phyloP scores from a whole-genome alignment of 1,284 basidiomycete genomes.

The Cutaneotrichosporon cyanovorans region DNA sequence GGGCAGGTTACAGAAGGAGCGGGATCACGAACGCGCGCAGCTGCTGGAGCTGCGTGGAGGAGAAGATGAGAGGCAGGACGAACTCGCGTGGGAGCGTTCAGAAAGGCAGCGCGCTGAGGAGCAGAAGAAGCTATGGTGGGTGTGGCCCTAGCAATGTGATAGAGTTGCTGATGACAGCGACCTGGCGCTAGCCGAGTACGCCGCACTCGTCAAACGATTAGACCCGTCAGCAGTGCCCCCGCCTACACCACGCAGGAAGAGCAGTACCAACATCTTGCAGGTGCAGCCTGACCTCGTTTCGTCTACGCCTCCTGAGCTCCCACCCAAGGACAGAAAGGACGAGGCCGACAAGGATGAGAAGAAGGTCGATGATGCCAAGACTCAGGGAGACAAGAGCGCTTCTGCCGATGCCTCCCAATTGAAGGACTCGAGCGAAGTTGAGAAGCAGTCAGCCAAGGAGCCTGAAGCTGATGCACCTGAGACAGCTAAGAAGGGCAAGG shows the following conservation, averaged over 20 bases:
- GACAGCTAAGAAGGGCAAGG: background rate
- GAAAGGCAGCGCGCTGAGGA: constrained; percentile 39
- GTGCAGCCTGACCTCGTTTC: constrained; percentile 8
- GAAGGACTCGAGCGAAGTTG: too few relatives aligned
- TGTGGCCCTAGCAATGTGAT: constrained; percentile 3
- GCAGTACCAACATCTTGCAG: constrained; percentile 18
- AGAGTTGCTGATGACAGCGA: constrained; percentile 22
- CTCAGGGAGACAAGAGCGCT: background rate
- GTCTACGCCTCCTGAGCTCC: background rate
- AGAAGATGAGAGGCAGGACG: constrained; percentile 61
- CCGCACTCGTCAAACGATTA: constrained; percentile 31
- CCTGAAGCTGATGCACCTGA: background rate
- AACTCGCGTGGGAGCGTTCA: constrained; percentile 35
- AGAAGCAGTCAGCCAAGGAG: background rate
- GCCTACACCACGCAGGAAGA: constrained; percentile 16
- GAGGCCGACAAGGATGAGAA: constrained; percentile 2
- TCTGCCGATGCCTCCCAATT: too few relatives aligned
- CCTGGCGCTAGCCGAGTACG: constrained; percentile 40
- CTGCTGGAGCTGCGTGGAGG: constrained; percentile 31
- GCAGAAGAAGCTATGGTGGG: constrained; percentile 42
- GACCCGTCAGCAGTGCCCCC: constrained; percentile 37
- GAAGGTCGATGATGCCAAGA: background rate
- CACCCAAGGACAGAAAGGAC: background rate
- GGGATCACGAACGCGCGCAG: constrained; percentile 37
- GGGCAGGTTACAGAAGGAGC: constrained; percentile 55